phyloP scores from a whole-genome alignment of 2,329 filamentous ascomycete genomes.

The Diaporthe velutina region DNA sequence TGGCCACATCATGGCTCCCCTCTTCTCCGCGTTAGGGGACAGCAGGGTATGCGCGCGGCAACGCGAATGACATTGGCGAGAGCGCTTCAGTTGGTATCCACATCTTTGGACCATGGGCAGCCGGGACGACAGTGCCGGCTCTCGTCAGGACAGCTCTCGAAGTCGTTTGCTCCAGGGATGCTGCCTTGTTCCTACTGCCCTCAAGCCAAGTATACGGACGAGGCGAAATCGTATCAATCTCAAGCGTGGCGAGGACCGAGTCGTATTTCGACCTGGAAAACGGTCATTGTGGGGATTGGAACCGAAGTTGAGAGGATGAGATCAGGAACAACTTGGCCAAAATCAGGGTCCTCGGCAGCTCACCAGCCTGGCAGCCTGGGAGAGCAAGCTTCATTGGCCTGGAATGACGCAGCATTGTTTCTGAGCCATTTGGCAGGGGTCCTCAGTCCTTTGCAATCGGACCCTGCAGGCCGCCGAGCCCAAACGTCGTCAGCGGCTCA shows the following conservation, averaged over 20 bases:
- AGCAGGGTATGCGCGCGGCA: slow-evolving; percentile 31
- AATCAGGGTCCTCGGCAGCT: slow-evolving; percentile 25
- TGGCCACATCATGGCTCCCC: slow-evolving; percentile 29
- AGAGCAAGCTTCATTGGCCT: slow-evolving; percentile 25
- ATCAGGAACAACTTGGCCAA: slow-evolving; percentile 21
- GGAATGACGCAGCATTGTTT: slow-evolving; percentile 27
- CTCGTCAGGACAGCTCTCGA: not conserved
- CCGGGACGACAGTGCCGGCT: slow-evolving; percentile 6
- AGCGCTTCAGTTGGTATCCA: slow-evolving; percentile 26
- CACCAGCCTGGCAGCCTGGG: not conserved
- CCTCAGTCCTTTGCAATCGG: not conserved
- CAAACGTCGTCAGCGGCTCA: slow-evolving; percentile 4
- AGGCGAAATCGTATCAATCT: slow-evolving; percentile 3
- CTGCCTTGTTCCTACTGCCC: slow-evolving; percentile 15
- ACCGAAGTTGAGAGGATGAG: slow-evolving; percentile 10
- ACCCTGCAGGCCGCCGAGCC: slow-evolving; percentile 18
- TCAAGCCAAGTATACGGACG: not conserved
- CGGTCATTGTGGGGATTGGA: slow-evolving; percentile 21
- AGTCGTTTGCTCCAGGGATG: slow-evolving; percentile 3
- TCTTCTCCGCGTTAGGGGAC: slow-evolving; percentile 25
- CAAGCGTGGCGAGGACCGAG: not conserved
- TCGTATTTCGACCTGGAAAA: slow-evolving; percentile 3
- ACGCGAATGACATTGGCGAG: slow-evolving; percentile 30
- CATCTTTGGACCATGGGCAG: not conserved
- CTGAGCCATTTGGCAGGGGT: slow-evolving; percentile 3